Percentiles rank a stretch among this genome's conserved stretches.
Evolutionary conservation across 352 stramenopile species (phyloP).

Genomic region (Globisporangium orthogonon): DNA sequence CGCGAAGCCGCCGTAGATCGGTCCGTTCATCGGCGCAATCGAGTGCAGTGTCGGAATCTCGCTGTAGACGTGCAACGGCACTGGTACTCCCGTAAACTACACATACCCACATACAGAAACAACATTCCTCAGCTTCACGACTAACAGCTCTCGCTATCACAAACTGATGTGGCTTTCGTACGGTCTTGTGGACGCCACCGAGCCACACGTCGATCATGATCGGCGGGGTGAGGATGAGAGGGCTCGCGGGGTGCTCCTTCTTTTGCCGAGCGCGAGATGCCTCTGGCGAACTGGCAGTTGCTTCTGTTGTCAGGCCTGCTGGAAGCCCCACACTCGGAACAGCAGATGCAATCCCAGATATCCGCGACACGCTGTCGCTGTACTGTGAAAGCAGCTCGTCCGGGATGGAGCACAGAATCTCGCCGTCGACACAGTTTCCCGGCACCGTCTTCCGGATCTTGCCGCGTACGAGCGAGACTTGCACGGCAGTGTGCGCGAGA

Average conservation of each 20-base stretch:
- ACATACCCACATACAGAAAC: not conserved
- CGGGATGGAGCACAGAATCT: conserved; percentile 30
- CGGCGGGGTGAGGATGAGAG: conserved; percentile 11
- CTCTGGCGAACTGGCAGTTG: not conserved
- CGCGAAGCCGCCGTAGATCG: conserved; percentile 62
- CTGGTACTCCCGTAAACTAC: conserved; percentile 50
- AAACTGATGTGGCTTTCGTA: conserved; percentile 8
- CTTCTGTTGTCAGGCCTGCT: not conserved
- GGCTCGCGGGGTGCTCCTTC: not conserved
- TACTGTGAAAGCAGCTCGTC: conserved; percentile 17
- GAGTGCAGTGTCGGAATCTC: conserved; percentile 27
- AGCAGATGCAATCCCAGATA: not conserved
- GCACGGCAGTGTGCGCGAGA: conserved; percentile 12
- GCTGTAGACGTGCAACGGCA: conserved; percentile 48
- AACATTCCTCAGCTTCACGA: not conserved
- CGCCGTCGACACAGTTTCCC: conserved; percentile 27
- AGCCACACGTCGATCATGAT: conserved; percentile 66
- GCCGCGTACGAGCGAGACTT: conserved; percentile 37
- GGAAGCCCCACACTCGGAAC: not conserved
- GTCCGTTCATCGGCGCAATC: conserved; percentile 61
- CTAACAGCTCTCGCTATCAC: not conserved
- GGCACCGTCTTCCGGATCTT: conserved; percentile 15
- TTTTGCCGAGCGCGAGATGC: not conserved
- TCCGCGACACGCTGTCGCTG: not conserved
- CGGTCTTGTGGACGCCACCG: conserved; percentile 42